Evolutionary conservation across 768 basidiomycete species (phyloP).

Genomic region (Phallus indusiatus): DNA sequence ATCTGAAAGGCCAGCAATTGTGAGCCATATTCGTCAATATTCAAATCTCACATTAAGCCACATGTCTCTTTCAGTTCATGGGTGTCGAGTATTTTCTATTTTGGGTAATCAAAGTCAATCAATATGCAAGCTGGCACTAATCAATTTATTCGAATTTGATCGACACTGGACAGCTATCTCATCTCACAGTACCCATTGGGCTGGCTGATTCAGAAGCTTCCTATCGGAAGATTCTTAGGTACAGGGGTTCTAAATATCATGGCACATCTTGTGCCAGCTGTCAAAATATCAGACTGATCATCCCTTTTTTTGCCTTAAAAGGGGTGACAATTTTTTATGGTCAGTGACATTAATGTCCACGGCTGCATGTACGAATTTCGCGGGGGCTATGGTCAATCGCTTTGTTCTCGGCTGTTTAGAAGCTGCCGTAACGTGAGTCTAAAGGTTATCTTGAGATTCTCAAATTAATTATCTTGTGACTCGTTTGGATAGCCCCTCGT

Average conservation of each 20-base stretch:
- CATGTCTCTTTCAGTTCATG: background rate
- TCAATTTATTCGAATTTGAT: background rate
- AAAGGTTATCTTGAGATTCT: background rate
- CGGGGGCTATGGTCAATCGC: slow-evolving; percentile 20
- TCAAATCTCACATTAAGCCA: background rate
- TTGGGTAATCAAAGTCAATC: background rate
- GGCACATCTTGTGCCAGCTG: background rate
- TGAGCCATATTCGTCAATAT: background rate
- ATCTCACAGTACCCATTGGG: slow-evolving; percentile 21
- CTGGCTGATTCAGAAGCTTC: slow-evolving; percentile 22
- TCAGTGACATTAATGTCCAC: slow-evolving; percentile 24
- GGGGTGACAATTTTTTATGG: slow-evolving; percentile 22
- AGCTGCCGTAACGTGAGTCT: slow-evolving; percentile 18
- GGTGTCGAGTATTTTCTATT: slow-evolving; percentile 8
- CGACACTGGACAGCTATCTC: slow-evolving; percentile 21
- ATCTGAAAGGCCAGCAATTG: slow-evolving; percentile 7
- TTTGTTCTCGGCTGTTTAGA: slow-evolving; percentile 22
- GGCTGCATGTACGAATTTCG: slow-evolving; percentile 18
- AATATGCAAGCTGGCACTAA: background rate
- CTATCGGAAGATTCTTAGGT: slow-evolving; percentile 13
- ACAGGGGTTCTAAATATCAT: background rate
- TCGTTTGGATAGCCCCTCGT: slow-evolving; percentile 15
- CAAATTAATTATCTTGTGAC: background rate
- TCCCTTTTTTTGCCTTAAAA: slow-evolving; percentile 1
- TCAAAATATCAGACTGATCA: slow-evolving; percentile 6